A percentile compares a stretch with the other conserved stretches of the same genome.
Evolutionary conservation across 148 eudicot species (phyloP).

Genomic region (Hydrangea macrophylla): DNA sequence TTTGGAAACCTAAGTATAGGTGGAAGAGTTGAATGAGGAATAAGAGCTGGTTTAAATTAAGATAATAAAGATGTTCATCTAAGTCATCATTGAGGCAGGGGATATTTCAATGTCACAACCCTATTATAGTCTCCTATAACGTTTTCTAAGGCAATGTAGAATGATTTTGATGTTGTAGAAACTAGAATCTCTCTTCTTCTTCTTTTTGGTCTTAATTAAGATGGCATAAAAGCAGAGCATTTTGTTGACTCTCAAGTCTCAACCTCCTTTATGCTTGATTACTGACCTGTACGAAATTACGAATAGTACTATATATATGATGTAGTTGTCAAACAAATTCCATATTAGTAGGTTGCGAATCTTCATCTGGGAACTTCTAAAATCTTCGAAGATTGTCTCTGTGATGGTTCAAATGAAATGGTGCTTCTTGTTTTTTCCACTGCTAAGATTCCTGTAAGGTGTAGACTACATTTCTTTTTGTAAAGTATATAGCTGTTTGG

Average conservation of each 20-base stretch:
- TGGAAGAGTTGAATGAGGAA: background rate
- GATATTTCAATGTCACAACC: background rate
- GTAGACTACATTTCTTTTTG: constrained; percentile 20
- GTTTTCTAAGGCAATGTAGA: background rate
- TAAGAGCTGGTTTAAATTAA: too few species aligned
- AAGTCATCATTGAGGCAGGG: background rate
- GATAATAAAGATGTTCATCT: background rate
- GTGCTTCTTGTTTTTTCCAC: constrained; percentile 47
- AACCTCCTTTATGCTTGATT: background rate
- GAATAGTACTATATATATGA: constrained; percentile 1
- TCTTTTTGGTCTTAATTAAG: background rate
- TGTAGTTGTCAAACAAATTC: background rate
- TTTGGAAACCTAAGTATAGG: background rate
- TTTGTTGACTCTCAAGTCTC: background rate
- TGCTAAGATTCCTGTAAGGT: constrained; percentile 28
- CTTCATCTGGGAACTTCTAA: background rate
- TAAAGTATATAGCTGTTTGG: constrained; percentile 21
- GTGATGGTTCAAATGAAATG: constrained; percentile 23
- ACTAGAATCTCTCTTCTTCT: background rate
- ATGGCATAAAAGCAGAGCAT: background rate
- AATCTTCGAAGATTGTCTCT: constrained; percentile 19
- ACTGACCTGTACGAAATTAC: constrained; percentile 4
- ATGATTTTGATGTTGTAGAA: background rate
- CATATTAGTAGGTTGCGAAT: background rate
- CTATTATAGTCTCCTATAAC: background rate